These are phyloP conservation scores for Helianthus tuberosus DNA, from an alignment of 129 eudicot species.

Conservation along the genomic window DNA sequence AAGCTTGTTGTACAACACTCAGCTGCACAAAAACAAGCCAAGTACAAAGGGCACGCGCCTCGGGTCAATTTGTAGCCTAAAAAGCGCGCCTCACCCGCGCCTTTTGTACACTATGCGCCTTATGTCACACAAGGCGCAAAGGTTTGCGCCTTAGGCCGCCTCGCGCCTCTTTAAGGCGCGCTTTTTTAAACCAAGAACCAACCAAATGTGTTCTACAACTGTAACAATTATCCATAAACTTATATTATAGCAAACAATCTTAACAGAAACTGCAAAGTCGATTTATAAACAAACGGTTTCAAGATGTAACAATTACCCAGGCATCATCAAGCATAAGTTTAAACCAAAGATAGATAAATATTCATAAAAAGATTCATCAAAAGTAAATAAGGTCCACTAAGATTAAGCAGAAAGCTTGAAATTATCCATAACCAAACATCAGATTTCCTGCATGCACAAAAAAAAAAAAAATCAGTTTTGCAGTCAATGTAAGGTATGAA, in stretches of 20 bases:
- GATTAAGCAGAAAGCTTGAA: slow-evolving; percentile 3
- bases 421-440: neutral
- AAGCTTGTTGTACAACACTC: too few relatives aligned
- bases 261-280: neutral
- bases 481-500: neutral
- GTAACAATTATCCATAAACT: neutral
- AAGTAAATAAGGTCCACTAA: slow-evolving; percentile 8
- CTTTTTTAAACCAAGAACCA: too few relatives aligned
- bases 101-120: too few relatives aligned
- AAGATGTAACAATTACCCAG: neutral
- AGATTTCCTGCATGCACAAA: neutral
- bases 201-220: neutral
- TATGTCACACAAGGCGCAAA: too few relatives aligned
- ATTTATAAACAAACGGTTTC: neutral
- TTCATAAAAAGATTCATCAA: slow-evolving; percentile 4
- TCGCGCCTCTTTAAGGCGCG: too few relatives aligned
- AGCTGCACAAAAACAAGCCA: too few relatives aligned
- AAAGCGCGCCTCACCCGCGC: too few relatives aligned
- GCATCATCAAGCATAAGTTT: neutral
- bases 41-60: too few relatives aligned
- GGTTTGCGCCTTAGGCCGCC: too few relatives aligned
- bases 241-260: neutral
- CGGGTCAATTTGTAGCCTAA: too few relatives aligned
- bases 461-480: neutral
- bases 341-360: slow-evolving; percentile 4